Conservation (phyloP, 1,139 yeast species). For the Suhomyces anneliseae region DNA sequence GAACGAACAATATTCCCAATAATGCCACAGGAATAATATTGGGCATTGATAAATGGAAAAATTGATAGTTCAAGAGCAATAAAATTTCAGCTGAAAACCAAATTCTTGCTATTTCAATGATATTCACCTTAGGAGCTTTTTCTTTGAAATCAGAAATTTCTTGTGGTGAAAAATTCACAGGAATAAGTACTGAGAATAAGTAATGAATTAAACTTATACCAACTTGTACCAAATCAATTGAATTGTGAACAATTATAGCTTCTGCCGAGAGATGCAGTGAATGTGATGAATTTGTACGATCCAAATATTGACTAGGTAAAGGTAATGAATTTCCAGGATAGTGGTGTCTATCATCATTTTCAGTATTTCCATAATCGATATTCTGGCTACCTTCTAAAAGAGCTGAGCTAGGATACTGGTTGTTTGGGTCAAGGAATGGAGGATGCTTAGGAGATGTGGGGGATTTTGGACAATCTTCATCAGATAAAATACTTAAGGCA, state of each 20-base stretch:
- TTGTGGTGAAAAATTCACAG: constrained; percentile 12
- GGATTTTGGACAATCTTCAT: constrained; percentile 19
- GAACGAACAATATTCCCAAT: constrained; percentile 5
- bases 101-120: constrained; percentile 1
- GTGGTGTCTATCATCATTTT: background rate
- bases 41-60: constrained; percentile 13
- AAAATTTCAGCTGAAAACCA: constrained; percentile 27
- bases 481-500: constrained; percentile 25
- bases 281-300: background rate
- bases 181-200: constrained; percentile 24
- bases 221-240: constrained; percentile 13
- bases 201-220: constrained; percentile 19
- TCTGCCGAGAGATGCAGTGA: background rate
- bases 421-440: background rate
- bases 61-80: constrained; percentile 19
- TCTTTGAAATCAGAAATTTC: constrained; percentile 4
- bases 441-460: constrained; percentile 5
- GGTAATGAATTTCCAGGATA: constrained; percentile 1
- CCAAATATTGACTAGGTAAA: background rate
- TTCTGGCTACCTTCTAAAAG: background rate
- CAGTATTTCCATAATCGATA: background rate
- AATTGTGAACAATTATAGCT: constrained; percentile 1
- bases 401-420: background rate
- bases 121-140: background rate
- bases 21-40: constrained; percentile 13